phyloP scores from a whole-genome alignment of 2,329 filamentous ascomycete species.

The Madurella mycetomatis region DNA sequence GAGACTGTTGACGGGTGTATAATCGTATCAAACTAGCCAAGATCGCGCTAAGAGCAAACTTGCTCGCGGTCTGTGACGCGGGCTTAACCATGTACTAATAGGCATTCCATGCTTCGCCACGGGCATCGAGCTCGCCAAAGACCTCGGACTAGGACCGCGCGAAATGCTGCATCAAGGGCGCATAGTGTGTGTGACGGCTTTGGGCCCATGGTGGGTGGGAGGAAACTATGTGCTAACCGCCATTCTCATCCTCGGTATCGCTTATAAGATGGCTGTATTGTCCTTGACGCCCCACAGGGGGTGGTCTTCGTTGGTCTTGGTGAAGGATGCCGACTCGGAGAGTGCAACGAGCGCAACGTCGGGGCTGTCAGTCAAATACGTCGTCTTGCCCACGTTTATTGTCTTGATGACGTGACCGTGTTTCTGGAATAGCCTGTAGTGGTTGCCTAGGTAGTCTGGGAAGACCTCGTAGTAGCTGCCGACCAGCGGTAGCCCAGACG shows the following conservation, averaged over 20 bases:
- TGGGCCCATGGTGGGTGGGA: conserved; percentile 54
- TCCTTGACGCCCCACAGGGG: conserved; percentile 43
- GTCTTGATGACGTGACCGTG: conserved; percentile 45
- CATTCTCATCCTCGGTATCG: conserved; percentile 51
- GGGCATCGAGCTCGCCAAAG: conserved; percentile 47
- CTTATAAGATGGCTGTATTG: conserved; percentile 42
- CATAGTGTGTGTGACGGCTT: conserved; percentile 58
- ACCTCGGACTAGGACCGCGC: conserved; percentile 48
- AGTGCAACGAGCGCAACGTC: conserved; percentile 43
- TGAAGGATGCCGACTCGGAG: conserved; percentile 48
- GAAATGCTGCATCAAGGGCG: conserved; percentile 53
- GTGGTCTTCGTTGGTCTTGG: conserved; percentile 51
- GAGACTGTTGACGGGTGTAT: conserved; percentile 49
- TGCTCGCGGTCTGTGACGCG: conserved; percentile 41
- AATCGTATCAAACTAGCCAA: conserved; percentile 39
- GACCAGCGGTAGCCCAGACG: background rate
- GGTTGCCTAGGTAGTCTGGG: conserved; percentile 48
- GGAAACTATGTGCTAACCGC: conserved; percentile 54
- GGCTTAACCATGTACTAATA: conserved; percentile 49
- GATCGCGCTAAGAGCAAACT: conserved; percentile 43
- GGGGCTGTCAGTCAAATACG: conserved; percentile 50
- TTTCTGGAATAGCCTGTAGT: conserved; percentile 49
- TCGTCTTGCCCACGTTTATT: conserved; percentile 45
- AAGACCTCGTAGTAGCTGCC: background rate
- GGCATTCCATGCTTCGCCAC: conserved; percentile 44